Conservation (phyloP, 1,139 yeast genomes). For the Meyerozyma athensensis region DNA sequence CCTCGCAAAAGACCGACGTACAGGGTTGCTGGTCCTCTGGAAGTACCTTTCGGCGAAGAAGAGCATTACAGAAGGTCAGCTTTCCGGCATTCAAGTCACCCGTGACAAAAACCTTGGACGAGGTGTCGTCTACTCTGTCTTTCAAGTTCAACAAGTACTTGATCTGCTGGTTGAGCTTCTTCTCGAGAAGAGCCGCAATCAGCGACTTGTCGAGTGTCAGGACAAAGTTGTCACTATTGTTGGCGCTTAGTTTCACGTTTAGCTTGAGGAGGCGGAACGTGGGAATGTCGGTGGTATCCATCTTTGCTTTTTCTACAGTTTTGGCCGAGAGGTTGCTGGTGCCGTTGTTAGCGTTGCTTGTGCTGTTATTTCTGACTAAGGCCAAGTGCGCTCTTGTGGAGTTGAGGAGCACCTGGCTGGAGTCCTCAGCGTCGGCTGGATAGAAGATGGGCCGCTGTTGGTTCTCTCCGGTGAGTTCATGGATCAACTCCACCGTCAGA, state of each 20-base stretch:
- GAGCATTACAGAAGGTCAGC: constrained; percentile 90
- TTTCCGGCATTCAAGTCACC: constrained; percentile 98
- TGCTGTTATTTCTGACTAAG: constrained; percentile 40
- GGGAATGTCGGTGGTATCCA: constrained; percentile 20
- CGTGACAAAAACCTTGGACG: constrained; percentile 91
- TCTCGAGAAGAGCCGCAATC: constrained; percentile 60
- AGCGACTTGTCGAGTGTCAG: constrained; percentile 59
- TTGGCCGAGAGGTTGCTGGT: constrained; percentile 21
- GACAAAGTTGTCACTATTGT: constrained; percentile 37
- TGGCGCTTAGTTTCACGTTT: constrained; percentile 56
- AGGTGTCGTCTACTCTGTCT: constrained; percentile 84
- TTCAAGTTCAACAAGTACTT: constrained; percentile 70
- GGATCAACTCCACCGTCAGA: constrained; percentile 49
- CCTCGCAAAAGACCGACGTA: constrained; percentile 94
- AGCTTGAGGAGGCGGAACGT: constrained; percentile 60
- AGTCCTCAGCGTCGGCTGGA: constrained; percentile 43
- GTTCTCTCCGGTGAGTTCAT: constrained; percentile 54
- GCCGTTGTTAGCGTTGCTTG: no score
- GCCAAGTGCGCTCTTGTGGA: constrained; percentile 48
- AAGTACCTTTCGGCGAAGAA: constrained; percentile 68
- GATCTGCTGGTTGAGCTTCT: constrained; percentile 55
- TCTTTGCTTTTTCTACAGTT: constrained; percentile 27
- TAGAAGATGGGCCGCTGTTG: constrained; percentile 59
- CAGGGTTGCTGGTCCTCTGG: constrained; percentile 99
- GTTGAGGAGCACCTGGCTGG: constrained; percentile 34